phyloP scores from a whole-genome alignment of 2,329 filamentous ascomycete species.

The Xylariales sp. region DNA sequence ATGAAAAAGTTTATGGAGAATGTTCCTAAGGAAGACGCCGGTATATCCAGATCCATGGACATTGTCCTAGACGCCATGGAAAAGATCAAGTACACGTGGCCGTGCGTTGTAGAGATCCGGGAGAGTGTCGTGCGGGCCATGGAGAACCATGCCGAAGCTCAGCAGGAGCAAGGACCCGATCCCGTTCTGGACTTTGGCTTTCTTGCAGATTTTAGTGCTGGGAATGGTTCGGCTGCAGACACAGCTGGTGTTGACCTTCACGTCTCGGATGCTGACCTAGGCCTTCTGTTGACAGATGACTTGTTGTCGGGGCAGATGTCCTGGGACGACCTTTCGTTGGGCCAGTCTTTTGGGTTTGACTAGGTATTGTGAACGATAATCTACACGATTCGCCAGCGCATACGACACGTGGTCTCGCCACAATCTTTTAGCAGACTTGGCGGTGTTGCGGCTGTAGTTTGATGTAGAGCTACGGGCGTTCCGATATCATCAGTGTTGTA shows the following conservation, averaged over 20 bases:
- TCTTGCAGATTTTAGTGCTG: constrained; percentile 11
- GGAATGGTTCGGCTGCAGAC: background rate
- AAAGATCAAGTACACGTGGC: constrained; percentile 46
- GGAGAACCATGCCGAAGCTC: constrained; percentile 7
- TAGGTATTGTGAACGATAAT: background rate
- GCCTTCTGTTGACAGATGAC: constrained; percentile 7
- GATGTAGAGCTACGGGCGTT: too few species aligned
- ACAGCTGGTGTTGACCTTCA: constrained; percentile 1
- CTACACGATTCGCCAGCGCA: background rate
- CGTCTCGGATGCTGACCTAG: constrained; percentile 10
- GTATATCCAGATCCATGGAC: constrained; percentile 46
- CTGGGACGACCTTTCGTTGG: background rate
- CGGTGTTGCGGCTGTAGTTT: too few species aligned
- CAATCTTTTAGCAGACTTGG: too few species aligned
- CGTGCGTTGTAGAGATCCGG: constrained; percentile 38
- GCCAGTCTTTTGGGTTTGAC: background rate
- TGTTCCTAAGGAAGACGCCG: constrained; percentile 34
- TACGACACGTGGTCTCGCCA: too few species aligned
- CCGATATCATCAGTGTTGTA: too few species aligned
- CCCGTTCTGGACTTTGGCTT: constrained; percentile 21
- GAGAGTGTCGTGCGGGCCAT: constrained; percentile 25
- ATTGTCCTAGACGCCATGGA: constrained; percentile 45
- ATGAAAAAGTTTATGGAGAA: constrained; percentile 40
- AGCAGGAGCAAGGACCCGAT: constrained; percentile 12
- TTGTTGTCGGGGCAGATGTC: constrained; percentile 5